Evolutionary conservation across 1,284 basidiomycete genomes (phyloP), one percentile per base, ranked within the genome.

Genomic region (Gomphus bonarii): DNA sequence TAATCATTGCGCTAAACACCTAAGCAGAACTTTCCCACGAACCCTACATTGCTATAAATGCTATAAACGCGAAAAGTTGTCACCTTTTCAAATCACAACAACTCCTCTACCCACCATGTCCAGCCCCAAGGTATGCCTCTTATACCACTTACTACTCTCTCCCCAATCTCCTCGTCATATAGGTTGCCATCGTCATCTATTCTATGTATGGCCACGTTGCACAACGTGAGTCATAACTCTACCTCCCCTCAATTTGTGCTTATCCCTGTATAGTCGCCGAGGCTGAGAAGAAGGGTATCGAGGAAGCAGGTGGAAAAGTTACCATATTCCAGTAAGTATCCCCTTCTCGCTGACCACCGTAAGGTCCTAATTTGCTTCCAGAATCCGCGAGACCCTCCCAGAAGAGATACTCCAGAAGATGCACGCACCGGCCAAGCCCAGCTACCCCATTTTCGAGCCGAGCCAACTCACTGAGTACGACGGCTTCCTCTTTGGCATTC

Each of bases 301-400:
- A 81, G 67, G 66, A 70, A 9, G 79, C 85, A 30, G 93, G 91
- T 46, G 93, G 89, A 40, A 71, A 69, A 10, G 84, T 77, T 31
- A 82, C 79, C 52, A 85, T 91, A 63, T 90, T 79, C 73, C 85
- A 89, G 82, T 86, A 62, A 62, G 83, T 73, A 18, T 43, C 14
- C n/a, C 10, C 63, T 50, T 51, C 25, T 38, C 33, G 18, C 2
- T 18, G 16, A 20, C 11, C 9, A 18, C 48, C 25, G 35, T 22
- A 49, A 16, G 16, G 16, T 18, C 30, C 51, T 35, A 43, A 16
- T 18, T 25, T 43, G 11, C 54, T 25, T 33, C 44, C 60, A 86
- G 84, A 70, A 82, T 95, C 64, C 73, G 84, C 57, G 94, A 97
- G 76, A 97, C 91, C 8, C 84, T 95, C 57, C 68, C 85, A 2